These are phyloP conservation scores for Dicorynia guianensis DNA, from an alignment of 306 rosid genomes.

Conservation along the genomic window DNA sequence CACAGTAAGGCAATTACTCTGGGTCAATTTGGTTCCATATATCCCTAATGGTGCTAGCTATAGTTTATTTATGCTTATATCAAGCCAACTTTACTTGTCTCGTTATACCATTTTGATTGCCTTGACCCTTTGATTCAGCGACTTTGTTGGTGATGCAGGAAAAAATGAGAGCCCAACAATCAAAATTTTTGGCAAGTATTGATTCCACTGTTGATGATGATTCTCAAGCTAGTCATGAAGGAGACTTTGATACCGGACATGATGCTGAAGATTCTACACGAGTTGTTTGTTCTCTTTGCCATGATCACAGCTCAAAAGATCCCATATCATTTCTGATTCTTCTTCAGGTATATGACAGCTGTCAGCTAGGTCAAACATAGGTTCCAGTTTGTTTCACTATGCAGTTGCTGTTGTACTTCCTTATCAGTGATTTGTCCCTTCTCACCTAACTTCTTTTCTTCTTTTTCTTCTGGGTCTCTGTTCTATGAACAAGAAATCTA, in stretches of 20 bases:
- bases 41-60: slow-evolving; percentile 13
- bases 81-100: slow-evolving; percentile 20
- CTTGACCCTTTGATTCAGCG: slow-evolving; percentile 30
- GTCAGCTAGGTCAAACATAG: slow-evolving; percentile 30
- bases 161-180: slow-evolving; percentile 92
- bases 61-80: slow-evolving; percentile 23
- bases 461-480: background rate
- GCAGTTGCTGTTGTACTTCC: slow-evolving; percentile 11
- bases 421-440: slow-evolving; percentile 12
- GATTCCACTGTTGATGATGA: slow-evolving; percentile 64
- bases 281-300: slow-evolving; percentile 94
- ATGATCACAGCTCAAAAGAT: slow-evolving; percentile 71
- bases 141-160: slow-evolving; percentile 56
- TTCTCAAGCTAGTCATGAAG: slow-evolving; percentile 61
- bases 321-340: slow-evolving; percentile 82
- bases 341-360: slow-evolving; percentile 65
- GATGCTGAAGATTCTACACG: slow-evolving; percentile 64
- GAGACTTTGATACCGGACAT: slow-evolving; percentile 48
- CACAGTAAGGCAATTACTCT: slow-evolving; percentile 8
- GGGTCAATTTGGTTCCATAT: slow-evolving; percentile 14
- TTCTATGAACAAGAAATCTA: slow-evolving; percentile 71
- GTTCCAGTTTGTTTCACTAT: slow-evolving; percentile 26
- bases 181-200: slow-evolving; percentile 83
- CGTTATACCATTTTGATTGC: slow-evolving; percentile 24
- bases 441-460: slow-evolving; percentile 29